Conservation (phyloP, 2,329 filamentous ascomycete genomes). For the Meredithiella fracta region DNA sequence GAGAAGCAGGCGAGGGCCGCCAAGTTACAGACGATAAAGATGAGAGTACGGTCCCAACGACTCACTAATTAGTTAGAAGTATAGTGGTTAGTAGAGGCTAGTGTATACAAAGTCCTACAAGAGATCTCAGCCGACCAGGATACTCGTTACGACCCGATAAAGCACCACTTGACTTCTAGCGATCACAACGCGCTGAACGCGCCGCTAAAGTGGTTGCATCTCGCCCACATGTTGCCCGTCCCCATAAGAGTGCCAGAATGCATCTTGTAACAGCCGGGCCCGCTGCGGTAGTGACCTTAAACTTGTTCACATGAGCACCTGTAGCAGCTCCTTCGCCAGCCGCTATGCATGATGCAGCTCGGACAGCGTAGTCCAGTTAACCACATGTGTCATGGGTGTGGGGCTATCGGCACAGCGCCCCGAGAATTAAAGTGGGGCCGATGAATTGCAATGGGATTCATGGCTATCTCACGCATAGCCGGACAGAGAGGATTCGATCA, state of each 20-base stretch:
- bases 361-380: too few relatives aligned
- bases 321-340: conserved; percentile 14
- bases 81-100: conserved; percentile 14
- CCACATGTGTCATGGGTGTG: too few relatives aligned
- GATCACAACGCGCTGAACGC: too few relatives aligned
- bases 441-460: too few relatives aligned
- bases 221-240: background rate
- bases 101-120: too few relatives aligned
- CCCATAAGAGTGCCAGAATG: background rate
- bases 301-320: conserved; percentile 24
- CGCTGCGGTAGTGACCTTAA: conserved; percentile 5
- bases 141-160: too few relatives aligned
- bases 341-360: background rate
- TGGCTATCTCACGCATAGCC: too few relatives aligned
- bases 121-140: too few relatives aligned
- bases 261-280: background rate
- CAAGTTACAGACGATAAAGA: conserved; percentile 83
- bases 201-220: background rate
- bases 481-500: too few relatives aligned
- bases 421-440: too few relatives aligned
- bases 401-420: too few relatives aligned
- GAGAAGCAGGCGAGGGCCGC: conserved; percentile 82
- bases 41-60: conserved; percentile 85
- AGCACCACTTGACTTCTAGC: too few relatives aligned
- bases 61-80: conserved; percentile 49